Evolutionary conservation across 768 basidiomycete genomes (phyloP).

Genomic region (Lactarius quietus): DNA sequence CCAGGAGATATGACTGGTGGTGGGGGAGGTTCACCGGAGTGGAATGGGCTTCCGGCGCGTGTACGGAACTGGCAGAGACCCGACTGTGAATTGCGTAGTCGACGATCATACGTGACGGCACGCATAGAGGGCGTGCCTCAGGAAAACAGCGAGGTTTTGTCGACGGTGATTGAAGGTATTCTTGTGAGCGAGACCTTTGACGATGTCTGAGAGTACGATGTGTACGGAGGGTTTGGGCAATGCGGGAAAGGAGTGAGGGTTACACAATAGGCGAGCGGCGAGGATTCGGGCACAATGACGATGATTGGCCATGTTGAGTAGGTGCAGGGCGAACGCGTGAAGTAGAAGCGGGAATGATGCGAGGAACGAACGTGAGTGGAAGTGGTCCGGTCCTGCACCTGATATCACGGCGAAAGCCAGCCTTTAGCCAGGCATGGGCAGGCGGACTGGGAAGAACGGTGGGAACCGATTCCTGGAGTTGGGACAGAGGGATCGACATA

Average conservation of each 20-base stretch:
- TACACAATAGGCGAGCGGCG: slow-evolving; percentile 78
- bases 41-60: slow-evolving; percentile 85
- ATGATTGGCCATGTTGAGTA: slow-evolving; percentile 34
- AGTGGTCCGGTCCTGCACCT: slow-evolving; percentile 65
- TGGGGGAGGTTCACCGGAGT: slow-evolving; percentile 58
- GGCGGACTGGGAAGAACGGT: slow-evolving; percentile 69
- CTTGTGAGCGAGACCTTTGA: slow-evolving; percentile 94
- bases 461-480: slow-evolving; percentile 33
- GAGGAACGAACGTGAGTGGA: slow-evolving; percentile 44
- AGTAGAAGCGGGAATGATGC: slow-evolving; percentile 32
- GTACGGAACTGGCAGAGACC: slow-evolving; percentile 98
- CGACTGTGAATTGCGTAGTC: slow-evolving; percentile 78
- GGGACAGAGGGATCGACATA: too few relatives aligned
- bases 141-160: slow-evolving; percentile 86
- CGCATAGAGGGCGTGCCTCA: slow-evolving; percentile 92
- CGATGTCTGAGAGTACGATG: slow-evolving; percentile 67
- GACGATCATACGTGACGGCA: slow-evolving; percentile 98
- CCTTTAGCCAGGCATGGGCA: slow-evolving; percentile 55
- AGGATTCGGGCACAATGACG: slow-evolving; percentile 24
- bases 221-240: slow-evolving; percentile 90
- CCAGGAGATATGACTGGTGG: slow-evolving; percentile 35
- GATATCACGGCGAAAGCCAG: slow-evolving; percentile 57
- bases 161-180: slow-evolving; percentile 96
- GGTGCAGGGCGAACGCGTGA: slow-evolving; percentile 37
- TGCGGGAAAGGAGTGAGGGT: slow-evolving; percentile 93